Base-by-base conservation (phyloP, 495 filamentous ascomycete species). In the Stereocaulon alpinum region DNA sequence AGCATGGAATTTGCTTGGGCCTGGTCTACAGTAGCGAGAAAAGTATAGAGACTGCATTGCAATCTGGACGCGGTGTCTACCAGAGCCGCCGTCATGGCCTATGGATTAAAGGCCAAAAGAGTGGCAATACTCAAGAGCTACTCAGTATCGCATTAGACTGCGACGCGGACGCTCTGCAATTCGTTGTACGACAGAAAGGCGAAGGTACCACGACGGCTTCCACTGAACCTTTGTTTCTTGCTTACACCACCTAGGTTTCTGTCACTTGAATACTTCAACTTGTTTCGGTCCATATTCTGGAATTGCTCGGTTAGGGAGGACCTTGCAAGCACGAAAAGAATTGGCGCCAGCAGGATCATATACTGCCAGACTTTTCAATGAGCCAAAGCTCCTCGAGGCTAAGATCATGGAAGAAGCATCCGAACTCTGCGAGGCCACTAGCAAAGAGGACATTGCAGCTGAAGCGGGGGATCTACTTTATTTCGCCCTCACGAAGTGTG, bases 391-490 rank as follows among this genome's bases (percentile, higher is more conserved):
- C 20, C 74, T 95, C 17, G 79, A 86, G 40, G 94, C 93, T 3
- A 98, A 98, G 77, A 95, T 98, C 44, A 93, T 96, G 86, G 93
- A 98, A 72, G 93, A 98, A 70, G 93, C 93, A 3, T 86, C 89
- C 61, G 93, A 98, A 73, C 75, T 98, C 32, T 97, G 93, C 74
- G 80, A 88, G 52, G 93, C 93, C 15, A 80, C 78, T 41, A 84
- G 82, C 12, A 88, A 89, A 55, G 77, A 91, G 55, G 88, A 96
- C 20, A 78, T 96, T 49, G 86, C 93, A 15, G 93, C 93, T 54
- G 93, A 98, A 72, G 89, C 93, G 3, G 93, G 92, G 15, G 93
- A 98, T 68, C 76, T 98, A 55, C 80, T 98, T 24, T 98, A 96
- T 75, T 98, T 98, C 74, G 88, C 94, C 10, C 71, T 98, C 27